Evolutionary conservation across 208 protist genomes (phyloP).

Genomic region (Trypanosomatidae sp.): DNA sequence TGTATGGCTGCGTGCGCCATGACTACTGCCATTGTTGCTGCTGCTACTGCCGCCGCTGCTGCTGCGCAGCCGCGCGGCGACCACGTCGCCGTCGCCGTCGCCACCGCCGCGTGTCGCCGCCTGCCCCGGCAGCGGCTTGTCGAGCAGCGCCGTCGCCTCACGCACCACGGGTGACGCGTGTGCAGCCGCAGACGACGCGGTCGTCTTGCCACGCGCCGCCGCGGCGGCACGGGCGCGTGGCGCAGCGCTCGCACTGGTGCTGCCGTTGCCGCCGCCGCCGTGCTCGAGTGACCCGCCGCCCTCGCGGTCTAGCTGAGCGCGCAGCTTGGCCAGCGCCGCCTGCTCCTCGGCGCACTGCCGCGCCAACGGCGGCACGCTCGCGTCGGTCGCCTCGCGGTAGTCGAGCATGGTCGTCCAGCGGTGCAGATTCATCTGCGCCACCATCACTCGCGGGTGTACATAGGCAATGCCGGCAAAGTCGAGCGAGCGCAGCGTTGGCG

Average conservation of each 20-base stretch:
- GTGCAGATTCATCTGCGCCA: conserved; percentile 68
- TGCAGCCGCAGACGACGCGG: neutral
- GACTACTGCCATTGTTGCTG: no score
- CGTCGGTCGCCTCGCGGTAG: conserved; percentile 24
- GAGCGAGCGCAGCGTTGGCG: conserved; percentile 58
- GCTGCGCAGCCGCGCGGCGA: neutral
- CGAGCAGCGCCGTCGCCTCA: no score
- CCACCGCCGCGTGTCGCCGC: neutral
- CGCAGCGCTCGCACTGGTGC: conserved; percentile 1
- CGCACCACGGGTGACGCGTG: no score
- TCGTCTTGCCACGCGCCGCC: neutral
- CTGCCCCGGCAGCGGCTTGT: neutral
- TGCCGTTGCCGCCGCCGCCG: conserved; percentile 2
- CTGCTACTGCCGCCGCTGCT: neutral
- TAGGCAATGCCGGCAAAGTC: conserved; percentile 51
- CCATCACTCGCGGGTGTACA: conserved; percentile 66
- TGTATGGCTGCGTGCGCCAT: no score
- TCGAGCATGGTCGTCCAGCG: conserved; percentile 71
- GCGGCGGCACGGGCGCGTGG: neutral
- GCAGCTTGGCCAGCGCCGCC: conserved; percentile 6
- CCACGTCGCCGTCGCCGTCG: neutral
- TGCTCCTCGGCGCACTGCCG: conserved; percentile 1
- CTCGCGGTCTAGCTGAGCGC: conserved; percentile 8
- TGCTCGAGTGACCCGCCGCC: conserved; percentile 4
- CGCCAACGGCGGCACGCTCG: neutral